A percentile compares a stretch with the other conserved stretches of the same genome.
These are phyloP conservation scores for Blastobotrys elegans DNA, from an alignment of 1,139 yeast species.

Conservation along the genomic window DNA sequence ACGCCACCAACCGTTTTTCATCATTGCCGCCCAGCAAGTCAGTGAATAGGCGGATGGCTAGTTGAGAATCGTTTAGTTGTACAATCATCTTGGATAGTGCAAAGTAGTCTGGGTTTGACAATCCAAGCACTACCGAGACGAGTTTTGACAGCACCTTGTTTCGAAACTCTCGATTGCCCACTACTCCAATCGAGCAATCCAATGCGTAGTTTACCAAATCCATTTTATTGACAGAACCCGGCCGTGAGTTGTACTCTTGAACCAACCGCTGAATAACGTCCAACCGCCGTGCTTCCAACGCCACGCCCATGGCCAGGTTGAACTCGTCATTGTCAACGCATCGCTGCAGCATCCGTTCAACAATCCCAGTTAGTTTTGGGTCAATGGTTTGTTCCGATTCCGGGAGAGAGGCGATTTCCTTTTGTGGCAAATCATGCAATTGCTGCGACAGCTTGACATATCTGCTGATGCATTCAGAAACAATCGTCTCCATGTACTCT, in stretches of 20 bases:
- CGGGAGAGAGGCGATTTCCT: constrained; percentile 20
- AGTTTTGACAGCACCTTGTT: constrained; percentile 56
- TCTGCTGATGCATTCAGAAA: constrained; percentile 83
- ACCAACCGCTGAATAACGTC: constrained; percentile 72
- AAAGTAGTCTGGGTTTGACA: constrained; percentile 70
- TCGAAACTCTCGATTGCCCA: constrained; percentile 63
- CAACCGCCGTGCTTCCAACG: constrained; percentile 81
- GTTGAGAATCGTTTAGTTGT: constrained; percentile 69
- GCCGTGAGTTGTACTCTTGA: constrained; percentile 33
- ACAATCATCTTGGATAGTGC: constrained; percentile 82
- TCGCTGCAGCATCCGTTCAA: constrained; percentile 80
- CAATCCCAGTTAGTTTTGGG: constrained; percentile 58
- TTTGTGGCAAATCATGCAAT: constrained; percentile 41
- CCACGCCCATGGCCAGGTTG: constrained; percentile 83
- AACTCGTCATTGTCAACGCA: constrained; percentile 69
- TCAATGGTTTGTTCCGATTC: constrained; percentile 42
- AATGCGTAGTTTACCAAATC: constrained; percentile 68
- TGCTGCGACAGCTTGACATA: constrained; percentile 64
- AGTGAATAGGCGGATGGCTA: constrained; percentile 66
- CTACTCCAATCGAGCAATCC: constrained; percentile 64
- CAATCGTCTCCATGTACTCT: constrained; percentile 91
- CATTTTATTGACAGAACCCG: constrained; percentile 38
- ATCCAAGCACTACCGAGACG: constrained; percentile 53
- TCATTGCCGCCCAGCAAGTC: constrained; percentile 45
- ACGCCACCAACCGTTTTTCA: constrained; percentile 54